Base-by-base conservation (phyloP, 345 rosid genomes). In the Hevea brasiliensis region DNA sequence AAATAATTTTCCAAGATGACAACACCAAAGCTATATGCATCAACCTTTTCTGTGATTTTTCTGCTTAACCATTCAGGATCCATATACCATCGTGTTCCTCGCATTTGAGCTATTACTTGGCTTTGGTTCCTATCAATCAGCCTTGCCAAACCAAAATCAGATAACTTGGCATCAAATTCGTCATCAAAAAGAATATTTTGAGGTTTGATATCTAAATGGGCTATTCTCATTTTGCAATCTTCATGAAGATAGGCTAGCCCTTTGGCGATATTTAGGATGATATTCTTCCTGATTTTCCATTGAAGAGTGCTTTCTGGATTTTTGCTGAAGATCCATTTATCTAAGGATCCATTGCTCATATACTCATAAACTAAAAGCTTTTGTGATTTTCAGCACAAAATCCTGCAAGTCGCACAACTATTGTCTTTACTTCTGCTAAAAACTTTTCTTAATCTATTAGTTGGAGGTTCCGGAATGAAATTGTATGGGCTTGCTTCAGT, bases 361-460 rank as follows among this genome's bases (percentile, higher is more conserved):
- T 53, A 55, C 17, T 73, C 76, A 18, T 73, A 73, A 20, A 73
- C 70, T 41, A 73, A 54, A 41, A 73, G 53, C 70, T 59, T 64
- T 20, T 42, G 20, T n/a, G 76, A 73, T 20, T 54, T 32, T 54
- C 62, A 12, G 42, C 70, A 57, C 76, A 73, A 2, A 59, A 64
- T 41, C 76, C 76, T 18, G 40, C 15, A 45, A 73, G 35, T 26
- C 61, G 53, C 0, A 54, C 76, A 21, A 93, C 91, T 84, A 79
- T 62, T 37, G 97, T 90, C 0, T 92, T 81, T 23, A 92, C 92
- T 74, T 92, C 96, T 0, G 96, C 83, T 68, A 81, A 73, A 67
- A 90, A 90, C 32, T 86, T 89, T 71, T 74, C 89, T 62, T 87
- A n/a, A n/a, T n/a, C n/a, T n/a, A n/a, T n/a, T n/a, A n/a, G n/a